Conservation (phyloP, 345 rosid species). For the Mangifera indica region DNA sequence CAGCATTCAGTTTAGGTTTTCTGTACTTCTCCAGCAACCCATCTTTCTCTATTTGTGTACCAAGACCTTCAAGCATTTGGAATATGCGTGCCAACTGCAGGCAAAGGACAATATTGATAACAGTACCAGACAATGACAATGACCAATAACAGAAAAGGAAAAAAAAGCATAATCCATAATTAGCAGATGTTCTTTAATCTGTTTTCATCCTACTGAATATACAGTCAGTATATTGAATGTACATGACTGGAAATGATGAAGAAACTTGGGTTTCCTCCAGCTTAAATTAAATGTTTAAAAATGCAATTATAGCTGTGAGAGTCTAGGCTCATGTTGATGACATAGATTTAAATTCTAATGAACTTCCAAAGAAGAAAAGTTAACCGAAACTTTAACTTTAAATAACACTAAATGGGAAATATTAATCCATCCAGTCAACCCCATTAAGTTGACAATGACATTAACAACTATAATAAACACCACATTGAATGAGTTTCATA, state of each 20-base stretch:
- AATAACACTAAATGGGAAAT: neutral
- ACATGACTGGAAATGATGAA: neutral
- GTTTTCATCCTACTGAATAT: no score
- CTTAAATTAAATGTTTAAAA: neutral
- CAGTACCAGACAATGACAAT: neutral
- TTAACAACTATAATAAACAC: neutral
- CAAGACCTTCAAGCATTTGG: slow-evolving; percentile 93
- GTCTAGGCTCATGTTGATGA: neutral
- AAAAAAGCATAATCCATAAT: slow-evolving; percentile 6
- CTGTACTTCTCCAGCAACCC: slow-evolving; percentile 72
- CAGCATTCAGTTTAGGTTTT: slow-evolving; percentile 58
- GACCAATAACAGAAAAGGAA: slow-evolving; percentile 12
- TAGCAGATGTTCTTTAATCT: neutral
- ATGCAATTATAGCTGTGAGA: neutral
- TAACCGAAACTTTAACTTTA: neutral
- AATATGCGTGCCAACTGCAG: slow-evolving; percentile 81
- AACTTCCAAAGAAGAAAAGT: neutral
- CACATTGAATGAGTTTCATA: neutral
- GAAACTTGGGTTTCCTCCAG: neutral
- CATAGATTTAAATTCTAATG: neutral
- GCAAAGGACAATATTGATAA: slow-evolving; percentile 22
- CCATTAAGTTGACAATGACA: neutral
- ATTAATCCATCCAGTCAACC: neutral
- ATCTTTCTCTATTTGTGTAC: slow-evolving; percentile 70
- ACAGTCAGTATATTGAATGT: no score